Base-by-base conservation (phyloP, 2,329 filamentous ascomycete species). In the Mollisiaceae sp. region DNA sequence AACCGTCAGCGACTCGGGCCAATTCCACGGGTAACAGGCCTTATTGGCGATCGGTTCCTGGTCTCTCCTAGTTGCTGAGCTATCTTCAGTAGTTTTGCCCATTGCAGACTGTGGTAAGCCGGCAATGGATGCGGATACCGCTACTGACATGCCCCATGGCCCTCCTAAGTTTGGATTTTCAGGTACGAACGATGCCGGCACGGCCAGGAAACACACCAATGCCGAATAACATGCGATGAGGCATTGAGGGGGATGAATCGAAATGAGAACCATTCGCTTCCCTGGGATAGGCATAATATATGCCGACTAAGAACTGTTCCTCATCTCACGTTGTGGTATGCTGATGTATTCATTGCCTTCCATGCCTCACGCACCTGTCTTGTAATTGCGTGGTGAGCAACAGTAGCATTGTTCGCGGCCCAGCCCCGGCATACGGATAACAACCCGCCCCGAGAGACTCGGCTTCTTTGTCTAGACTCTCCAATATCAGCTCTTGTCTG, bases 131-230 rank as follows among this genome's bases (percentile, higher is more conserved):
- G 14, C 50, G 45, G 45, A 22, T 50, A 18, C 14, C 50, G 50
- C 32, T 54, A 8, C 20, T 32, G 5, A 11, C 14, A 15, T 18
- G 24, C 15, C 15, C 14, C 11, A 5, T 11, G n/a, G 45, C 24
- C 8, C 8, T 50, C 45, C 45, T 9, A 20, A 27, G n/a, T 4
- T 35, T 18, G 22, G 14, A 12, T 18, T 32, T 27, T 54, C 50
- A 54, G 50, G 50, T 54, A 54, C 50, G 14, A 54, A 54, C 50
- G 14, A 54, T 35, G 24, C 50, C 50, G 50, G 50, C 14, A 54
- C 5, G n/a, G 22, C 3, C 2, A 27, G 4, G 15, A 9, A 35
- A 35, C 8, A 50, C n/a, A 18, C 41, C 15, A 43, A 43, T 50
- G 45, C 45, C 45, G 45, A 50, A 50, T 20, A 11, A 24, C 11